Evolutionary conservation across 768 basidiomycete species (phyloP).

Genomic region (Podaxis rugospora): DNA sequence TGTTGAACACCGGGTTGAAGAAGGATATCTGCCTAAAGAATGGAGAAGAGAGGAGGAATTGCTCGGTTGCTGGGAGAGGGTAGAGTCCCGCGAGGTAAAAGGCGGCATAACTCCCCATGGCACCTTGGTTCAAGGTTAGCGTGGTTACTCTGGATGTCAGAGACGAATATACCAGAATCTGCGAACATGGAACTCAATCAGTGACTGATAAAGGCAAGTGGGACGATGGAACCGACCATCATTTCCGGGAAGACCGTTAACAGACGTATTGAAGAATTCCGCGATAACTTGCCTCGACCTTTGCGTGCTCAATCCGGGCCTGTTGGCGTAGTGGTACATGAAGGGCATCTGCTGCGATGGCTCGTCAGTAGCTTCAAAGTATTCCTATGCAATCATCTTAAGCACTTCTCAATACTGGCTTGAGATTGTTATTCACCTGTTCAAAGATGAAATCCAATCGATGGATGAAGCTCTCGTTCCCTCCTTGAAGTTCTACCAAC

Average conservation of each 20-base stretch:
- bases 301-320: slow-evolving; percentile 55
- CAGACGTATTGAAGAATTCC: slow-evolving; percentile 51
- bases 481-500: slow-evolving; percentile 59
- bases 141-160: background rate
- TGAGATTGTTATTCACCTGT: slow-evolving; percentile 26
- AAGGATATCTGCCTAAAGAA: slow-evolving; percentile 60
- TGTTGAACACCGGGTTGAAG: slow-evolving; percentile 53
- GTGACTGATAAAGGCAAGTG: background rate
- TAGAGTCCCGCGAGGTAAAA: slow-evolving; percentile 61
- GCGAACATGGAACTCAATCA: background rate
- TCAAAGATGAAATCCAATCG: slow-evolving; percentile 57
- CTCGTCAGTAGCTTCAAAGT: slow-evolving; percentile 61
- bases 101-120: slow-evolving; percentile 58
- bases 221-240: slow-evolving; percentile 39
- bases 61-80: slow-evolving; percentile 57
- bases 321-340: slow-evolving; percentile 68
- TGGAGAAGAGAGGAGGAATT: slow-evolving; percentile 56
- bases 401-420: background rate
- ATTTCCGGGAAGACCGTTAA: slow-evolving; percentile 58
- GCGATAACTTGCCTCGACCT: slow-evolving; percentile 52
- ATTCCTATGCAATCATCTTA: slow-evolving; percentile 29
- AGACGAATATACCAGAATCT: slow-evolving; percentile 22
- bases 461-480: slow-evolving; percentile 45
- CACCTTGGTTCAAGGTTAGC: slow-evolving; percentile 31
- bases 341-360: slow-evolving; percentile 66